phyloP scores from a whole-genome alignment of 768 basidiomycete species.

The Rhizopogon vulgaris region DNA sequence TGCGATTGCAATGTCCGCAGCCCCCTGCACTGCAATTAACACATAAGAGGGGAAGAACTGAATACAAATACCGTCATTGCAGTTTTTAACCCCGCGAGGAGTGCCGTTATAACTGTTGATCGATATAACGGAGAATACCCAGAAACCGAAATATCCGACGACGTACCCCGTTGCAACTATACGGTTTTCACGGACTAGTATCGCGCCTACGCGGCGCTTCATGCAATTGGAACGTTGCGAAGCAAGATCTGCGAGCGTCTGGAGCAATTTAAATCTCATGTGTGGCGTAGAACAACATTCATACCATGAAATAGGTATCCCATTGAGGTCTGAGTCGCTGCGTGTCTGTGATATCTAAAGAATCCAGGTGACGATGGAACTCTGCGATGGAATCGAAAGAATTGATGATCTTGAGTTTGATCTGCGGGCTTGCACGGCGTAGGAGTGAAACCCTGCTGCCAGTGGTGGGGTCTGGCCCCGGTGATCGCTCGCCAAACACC shows the following conservation, averaged over 20 bases:
- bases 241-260: slow-evolving; percentile 88
- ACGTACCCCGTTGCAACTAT: slow-evolving; percentile 73
- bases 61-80: slow-evolving; percentile 37
- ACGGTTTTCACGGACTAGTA: slow-evolving; percentile 80
- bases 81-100: slow-evolving; percentile 83
- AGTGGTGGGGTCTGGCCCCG: slow-evolving; percentile 13
- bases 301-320: slow-evolving; percentile 97
- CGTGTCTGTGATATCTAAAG: slow-evolving; percentile 60
- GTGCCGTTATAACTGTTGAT: slow-evolving; percentile 86
- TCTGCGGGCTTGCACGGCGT: slow-evolving; percentile 31
- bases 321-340: slow-evolving; percentile 82
- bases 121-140: slow-evolving; percentile 1
- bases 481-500: slow-evolving; percentile 45
- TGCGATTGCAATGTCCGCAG: slow-evolving; percentile 72
- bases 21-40: slow-evolving; percentile 76
- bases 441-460: slow-evolving; percentile 5
- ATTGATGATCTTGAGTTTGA: slow-evolving; percentile 60
- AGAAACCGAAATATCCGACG: neutral
- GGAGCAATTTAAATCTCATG: slow-evolving; percentile 8
- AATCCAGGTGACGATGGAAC: slow-evolving; percentile 59
- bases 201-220: slow-evolving; percentile 94
- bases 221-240: slow-evolving; percentile 92
- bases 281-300: slow-evolving; percentile 9
- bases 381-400: slow-evolving; percentile 47
- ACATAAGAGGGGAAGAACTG: slow-evolving; percentile 18